These are phyloP conservation scores for Candida dubliniensis DNA, from an alignment of 1,139 yeast genomes.

Conservation along the genomic window DNA sequence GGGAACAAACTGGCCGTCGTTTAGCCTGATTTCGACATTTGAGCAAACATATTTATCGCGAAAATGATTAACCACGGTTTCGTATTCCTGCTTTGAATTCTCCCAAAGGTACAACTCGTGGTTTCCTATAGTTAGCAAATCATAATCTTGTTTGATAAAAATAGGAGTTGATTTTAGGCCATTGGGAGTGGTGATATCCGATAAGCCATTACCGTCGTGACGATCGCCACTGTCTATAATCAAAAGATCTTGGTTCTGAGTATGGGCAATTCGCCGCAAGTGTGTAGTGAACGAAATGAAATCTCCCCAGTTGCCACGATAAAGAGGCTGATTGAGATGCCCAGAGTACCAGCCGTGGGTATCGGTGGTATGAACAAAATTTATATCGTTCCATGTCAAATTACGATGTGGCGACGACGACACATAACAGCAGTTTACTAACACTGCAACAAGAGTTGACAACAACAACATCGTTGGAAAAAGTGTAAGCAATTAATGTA, in stretches of 20 bases:
- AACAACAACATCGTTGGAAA: background rate
- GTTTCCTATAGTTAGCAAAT: constrained; percentile 83
- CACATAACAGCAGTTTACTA: background rate
- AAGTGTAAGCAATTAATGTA: no score
- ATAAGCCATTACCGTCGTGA: constrained; percentile 90
- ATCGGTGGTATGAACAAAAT: constrained; percentile 90
- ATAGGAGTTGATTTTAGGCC: constrained; percentile 65
- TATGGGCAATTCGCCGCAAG: constrained; percentile 46
- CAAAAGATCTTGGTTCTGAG: constrained; percentile 58
- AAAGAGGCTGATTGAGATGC: constrained; percentile 71
- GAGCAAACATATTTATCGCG: constrained; percentile 72
- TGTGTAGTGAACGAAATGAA: constrained; percentile 66
- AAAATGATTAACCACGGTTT: constrained; percentile 55
- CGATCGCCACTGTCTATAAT: constrained; percentile 89
- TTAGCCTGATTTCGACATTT: constrained; percentile 68
- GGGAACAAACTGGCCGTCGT: constrained; percentile 52
- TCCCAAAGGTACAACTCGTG: constrained; percentile 84
- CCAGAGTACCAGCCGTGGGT: constrained; percentile 97
- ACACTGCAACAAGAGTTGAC: background rate
- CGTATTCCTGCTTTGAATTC: constrained; percentile 65
- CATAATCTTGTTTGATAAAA: constrained; percentile 69
- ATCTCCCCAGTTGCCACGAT: constrained; percentile 92
- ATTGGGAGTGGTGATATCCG: constrained; percentile 74
- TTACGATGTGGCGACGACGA: constrained; percentile 28
- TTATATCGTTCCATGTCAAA: constrained; percentile 65